Evolutionary conservation across 2,329 filamentous ascomycete genomes (phyloP), one percentile per base, ranked within the genome.

Genomic region (Dichotomopilus funicola): DNA sequence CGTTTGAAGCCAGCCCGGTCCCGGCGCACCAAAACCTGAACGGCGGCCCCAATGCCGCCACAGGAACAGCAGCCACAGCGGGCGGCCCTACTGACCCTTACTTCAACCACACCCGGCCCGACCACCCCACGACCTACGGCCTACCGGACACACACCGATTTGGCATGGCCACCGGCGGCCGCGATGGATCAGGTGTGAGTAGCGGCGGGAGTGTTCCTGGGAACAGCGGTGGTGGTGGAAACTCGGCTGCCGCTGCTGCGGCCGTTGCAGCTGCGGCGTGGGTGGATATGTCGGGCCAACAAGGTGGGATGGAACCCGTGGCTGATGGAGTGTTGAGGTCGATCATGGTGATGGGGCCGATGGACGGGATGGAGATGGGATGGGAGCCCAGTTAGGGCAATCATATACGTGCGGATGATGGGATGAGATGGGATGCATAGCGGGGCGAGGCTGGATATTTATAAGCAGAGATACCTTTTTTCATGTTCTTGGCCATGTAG

Each of bases 261-360:
- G 70, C 80, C 54, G 62, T 75, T 2, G 67, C 66, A 41, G 72
- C 71, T 4, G 80, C 66, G 40, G 72, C 71, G 3, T 81, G 80
- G 79, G 63, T 68, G 36, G 68, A 73, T 46, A 63, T 76, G 36
- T 62, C 69, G 42, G 70, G 69, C 19, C 72, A 76, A 51, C 67
- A 72, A 13, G 19, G 19, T 27, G 76, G 73, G 7, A 78, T 82
- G 70, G 78, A 78, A 19, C 78, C 78, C 5, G 76, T 81, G 11
- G 76, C 79, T 0, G 80, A 84, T 49, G 80, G 80, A 0, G 75
- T 85, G 44, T 67, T 85, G 47, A 72, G 78, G 55, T 76, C 79
- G 7, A 68, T 84, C 54, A 80, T 83, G 76, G 78, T 76, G 53
- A 77, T 83, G 71, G 78, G 77, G 6, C 73, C 79, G 0, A 81